Base-by-base conservation (phyloP, 495 filamentous ascomycete genomes). In the Aspergillus avenaceus region DNA sequence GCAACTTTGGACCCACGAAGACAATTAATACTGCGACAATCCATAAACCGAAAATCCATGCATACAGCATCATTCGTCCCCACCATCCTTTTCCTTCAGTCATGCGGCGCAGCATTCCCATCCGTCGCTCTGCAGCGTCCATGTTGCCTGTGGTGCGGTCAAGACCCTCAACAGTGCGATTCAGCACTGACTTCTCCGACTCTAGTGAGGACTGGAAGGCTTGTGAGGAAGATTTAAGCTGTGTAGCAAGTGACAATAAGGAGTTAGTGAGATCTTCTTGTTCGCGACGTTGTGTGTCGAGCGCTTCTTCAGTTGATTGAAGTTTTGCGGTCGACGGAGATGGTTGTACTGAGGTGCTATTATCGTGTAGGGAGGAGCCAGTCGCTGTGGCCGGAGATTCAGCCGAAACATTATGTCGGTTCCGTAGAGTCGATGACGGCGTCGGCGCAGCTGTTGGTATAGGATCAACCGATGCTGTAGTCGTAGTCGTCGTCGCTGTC, bases 41-140 rank as follows among this genome's bases (percentile, higher is more conserved):
- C 82, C 87, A 89, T 56, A 96, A 54, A 44, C 82, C 89, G 45
- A 83, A 84, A 41, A 96, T 91, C 76, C 85, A 85, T 12, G 74
- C 84, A 77, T 95, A 95, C 43, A 96, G 72, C 76, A 88, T 74
- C 74, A 96, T 81, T 45, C 91, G 63, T 14, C 87, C 91, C 86
- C 80, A 91, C 86, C 85, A 92, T 1, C 91, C 91, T 62, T 84
- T 82, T 8, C 90, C 90, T 72, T 95, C 91, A 18, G 82, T 88
- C 80, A 92, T 84, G 21, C 77, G 72, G 55, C 78, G 69, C 58
- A 96, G 61, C 60, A 74, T 73, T 0, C 87, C 85, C 85, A 98
- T 93, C 49, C 81, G 69, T 52, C 77, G 74, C 31, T 82, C 79
- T 16, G 91, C 86, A 0, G 81, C 82, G 34, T 88, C 84, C 76